A percentile compares a stretch with the other conserved stretches of the same genome.
Evolutionary conservation across 805 yeast genomes (phyloP).

Genomic region (Lipomyces yamadae): DNA sequence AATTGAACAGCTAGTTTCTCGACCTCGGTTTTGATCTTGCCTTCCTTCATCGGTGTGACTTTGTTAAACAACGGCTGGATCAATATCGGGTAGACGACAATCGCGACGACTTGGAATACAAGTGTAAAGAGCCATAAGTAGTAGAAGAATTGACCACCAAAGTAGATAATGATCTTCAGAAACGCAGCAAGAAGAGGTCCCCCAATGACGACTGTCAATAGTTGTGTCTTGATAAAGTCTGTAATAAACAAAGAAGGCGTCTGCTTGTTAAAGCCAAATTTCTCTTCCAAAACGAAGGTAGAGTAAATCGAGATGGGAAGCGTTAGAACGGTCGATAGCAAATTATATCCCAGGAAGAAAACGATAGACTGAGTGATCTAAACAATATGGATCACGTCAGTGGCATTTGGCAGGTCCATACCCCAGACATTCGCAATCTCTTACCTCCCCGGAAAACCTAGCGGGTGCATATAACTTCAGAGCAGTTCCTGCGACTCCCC

Average conservation of each 20-base stretch:
- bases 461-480: conserved; percentile 47
- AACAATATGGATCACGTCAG: background rate
- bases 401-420: background rate
- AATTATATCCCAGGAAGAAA: conserved; percentile 59
- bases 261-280: conserved; percentile 89
- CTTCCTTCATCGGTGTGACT: conserved; percentile 85
- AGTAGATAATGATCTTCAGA: conserved; percentile 77
- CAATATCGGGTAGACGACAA: conserved; percentile 72
- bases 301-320: conserved; percentile 76
- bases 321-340: conserved; percentile 57
- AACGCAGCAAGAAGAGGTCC: conserved; percentile 75
- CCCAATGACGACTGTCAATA: conserved; percentile 63
- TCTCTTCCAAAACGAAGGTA: conserved; percentile 88
- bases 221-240: conserved; percentile 68
- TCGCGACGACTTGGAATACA: conserved; percentile 69
- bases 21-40: conserved; percentile 81
- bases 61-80: conserved; percentile 94
- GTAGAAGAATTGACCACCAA: conserved; percentile 79
- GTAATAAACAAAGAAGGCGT: conserved; percentile 72
- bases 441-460: conserved; percentile 51
- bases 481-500: conserved; percentile 56
- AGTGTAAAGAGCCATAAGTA: conserved; percentile 77
- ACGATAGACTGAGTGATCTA: conserved; percentile 70
- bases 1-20: conserved; percentile 76
- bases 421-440: background rate